These are phyloP conservation scores for Phytophthora capsici DNA, from an alignment of 352 stramenopile species.

Conservation along the genomic window DNA sequence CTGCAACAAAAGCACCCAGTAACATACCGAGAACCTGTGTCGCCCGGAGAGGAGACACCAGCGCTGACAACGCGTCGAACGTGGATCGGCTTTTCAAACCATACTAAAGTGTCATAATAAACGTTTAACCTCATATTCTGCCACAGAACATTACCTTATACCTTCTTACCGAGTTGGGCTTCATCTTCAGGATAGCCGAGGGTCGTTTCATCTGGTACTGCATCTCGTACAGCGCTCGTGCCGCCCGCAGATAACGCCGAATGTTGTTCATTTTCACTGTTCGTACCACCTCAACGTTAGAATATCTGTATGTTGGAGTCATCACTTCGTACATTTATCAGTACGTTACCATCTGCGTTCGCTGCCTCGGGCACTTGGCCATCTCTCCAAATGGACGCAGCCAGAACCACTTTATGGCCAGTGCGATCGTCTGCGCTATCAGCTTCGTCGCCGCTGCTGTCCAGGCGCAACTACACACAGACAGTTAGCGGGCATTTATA, in stretches of 20 bases:
- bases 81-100: conserved; percentile 73
- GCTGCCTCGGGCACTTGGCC: conserved; percentile 15
- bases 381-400: conserved; percentile 30
- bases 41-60: conserved; percentile 71
- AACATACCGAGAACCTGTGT: conserved; percentile 72
- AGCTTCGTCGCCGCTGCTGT: conserved; percentile 27
- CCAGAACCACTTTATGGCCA: conserved; percentile 10
- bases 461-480: conserved; percentile 26
- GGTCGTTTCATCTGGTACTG: conserved; percentile 80
- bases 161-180: conserved; percentile 54
- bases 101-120: conserved; percentile 43
- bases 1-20: neutral
- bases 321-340: neutral
- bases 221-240: conserved; percentile 72
- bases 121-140: too few relatives aligned
- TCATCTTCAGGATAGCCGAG: conserved; percentile 78
- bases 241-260: conserved; percentile 63
- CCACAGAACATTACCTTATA: neutral
- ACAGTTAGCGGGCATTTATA: neutral
- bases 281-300: neutral
- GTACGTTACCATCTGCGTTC: conserved; percentile 33
- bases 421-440: conserved; percentile 28
- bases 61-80: conserved; percentile 66
- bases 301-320: neutral
- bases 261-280: conserved; percentile 68